phyloP scores from a whole-genome alignment of 257 asterid genomes.

The Leptodermis oblonga region DNA sequence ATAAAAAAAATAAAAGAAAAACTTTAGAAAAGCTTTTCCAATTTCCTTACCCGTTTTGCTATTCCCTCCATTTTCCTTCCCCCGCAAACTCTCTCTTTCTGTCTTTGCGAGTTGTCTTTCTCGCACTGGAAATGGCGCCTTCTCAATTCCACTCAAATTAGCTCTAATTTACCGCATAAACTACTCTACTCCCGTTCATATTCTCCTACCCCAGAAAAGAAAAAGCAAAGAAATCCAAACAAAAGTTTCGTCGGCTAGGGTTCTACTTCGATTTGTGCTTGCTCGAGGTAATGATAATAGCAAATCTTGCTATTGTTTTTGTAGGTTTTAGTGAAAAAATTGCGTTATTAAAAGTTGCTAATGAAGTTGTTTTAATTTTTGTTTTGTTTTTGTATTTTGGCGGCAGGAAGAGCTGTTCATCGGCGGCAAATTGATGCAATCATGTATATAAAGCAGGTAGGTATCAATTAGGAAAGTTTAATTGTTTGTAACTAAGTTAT shows the following conservation, averaged over 20 bases:
- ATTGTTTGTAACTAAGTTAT: neutral
- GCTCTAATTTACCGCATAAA: neutral
- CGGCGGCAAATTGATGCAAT: neutral
- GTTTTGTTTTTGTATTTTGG: neutral
- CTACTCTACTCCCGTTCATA: neutral
- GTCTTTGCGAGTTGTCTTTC: neutral
- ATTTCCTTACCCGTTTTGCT: neutral
- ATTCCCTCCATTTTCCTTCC: conserved; percentile 5
- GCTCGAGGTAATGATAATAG: neutral
- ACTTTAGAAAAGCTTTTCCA: neutral
- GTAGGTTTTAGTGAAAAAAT: neutral
- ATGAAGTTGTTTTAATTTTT: neutral
- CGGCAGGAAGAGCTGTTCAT: conserved; percentile 4
- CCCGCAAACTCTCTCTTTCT: neutral
- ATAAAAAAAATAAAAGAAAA: neutral
- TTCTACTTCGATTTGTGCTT: conserved; percentile 7
- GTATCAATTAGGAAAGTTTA: neutral
- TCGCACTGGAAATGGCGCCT: neutral
- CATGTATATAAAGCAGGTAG: conserved; percentile 87
- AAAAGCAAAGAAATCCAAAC: no score
- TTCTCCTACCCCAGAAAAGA: neutral
- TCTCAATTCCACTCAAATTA: neutral
- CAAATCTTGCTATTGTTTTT: neutral
- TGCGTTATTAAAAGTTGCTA: neutral
- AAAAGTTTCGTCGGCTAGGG: conserved; percentile 12